phyloP scores from a whole-genome alignment of 805 yeast species.

The Yarrowia hollandica region DNA sequence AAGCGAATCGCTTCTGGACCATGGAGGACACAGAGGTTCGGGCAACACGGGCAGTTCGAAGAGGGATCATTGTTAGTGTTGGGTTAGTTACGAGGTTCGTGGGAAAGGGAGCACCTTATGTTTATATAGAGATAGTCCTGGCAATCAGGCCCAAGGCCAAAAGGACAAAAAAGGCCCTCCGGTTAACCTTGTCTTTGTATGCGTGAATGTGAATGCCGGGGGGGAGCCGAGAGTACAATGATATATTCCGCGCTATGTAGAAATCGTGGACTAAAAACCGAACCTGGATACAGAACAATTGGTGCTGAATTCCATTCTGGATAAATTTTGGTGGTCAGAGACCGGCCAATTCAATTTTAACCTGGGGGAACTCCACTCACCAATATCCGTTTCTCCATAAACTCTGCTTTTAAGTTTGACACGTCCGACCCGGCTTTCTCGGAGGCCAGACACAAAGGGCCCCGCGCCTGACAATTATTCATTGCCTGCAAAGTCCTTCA shows the following conservation, averaged over 20 bases:
- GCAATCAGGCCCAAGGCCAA: constrained; percentile 17
- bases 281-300: not conserved
- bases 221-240: constrained; percentile 8
- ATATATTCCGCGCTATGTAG: not conserved
- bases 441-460: not conserved
- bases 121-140: constrained; percentile 6
- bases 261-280: not conserved
- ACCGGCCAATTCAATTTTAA: not conserved
- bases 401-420: constrained; percentile 15
- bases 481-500: constrained; percentile 22
- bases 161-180: not conserved
- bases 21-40: constrained; percentile 28
- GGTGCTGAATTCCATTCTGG: too few species aligned
- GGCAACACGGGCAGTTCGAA: constrained; percentile 29
- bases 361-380: not conserved
- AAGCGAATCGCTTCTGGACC: constrained; percentile 30
- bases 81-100: constrained; percentile 9
- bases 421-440: constrained; percentile 30
- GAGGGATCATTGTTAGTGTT: constrained; percentile 22
- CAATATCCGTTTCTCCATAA: constrained; percentile 28
- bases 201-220: constrained; percentile 30
- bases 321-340: not conserved
- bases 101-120: not conserved
- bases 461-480: not conserved
- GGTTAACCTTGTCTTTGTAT: constrained; percentile 29